phyloP scores from a whole-genome alignment of 176 grass and related monocot species.

The Aegilops bicornis region DNA sequence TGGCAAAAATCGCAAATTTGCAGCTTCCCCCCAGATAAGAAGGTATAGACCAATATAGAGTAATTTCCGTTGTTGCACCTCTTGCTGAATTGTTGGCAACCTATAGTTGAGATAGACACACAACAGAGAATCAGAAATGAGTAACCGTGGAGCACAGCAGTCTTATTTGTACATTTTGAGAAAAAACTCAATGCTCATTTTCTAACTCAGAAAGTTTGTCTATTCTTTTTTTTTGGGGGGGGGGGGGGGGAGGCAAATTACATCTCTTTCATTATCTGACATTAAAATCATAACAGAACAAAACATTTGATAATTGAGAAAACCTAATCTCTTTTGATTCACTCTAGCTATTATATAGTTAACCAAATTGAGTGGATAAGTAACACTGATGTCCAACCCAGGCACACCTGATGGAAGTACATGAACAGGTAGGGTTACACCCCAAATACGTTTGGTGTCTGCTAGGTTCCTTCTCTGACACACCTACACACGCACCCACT shows the following conservation, averaged over 20 bases:
- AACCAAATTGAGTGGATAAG: background rate
- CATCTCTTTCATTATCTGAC: background rate
- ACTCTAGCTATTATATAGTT: background rate
- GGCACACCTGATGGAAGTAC: background rate
- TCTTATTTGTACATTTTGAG: background rate
- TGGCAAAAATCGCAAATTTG: constrained; percentile 98
- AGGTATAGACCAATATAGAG: constrained; percentile 97
- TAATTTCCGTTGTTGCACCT: constrained; percentile 89
- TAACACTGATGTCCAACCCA: constrained; percentile 13
- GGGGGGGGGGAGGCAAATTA: no score
- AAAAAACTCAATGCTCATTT: background rate
- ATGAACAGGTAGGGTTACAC: background rate
- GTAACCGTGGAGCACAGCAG: background rate
- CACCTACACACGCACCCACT: background rate
- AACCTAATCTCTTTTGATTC: background rate
- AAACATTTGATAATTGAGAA: background rate
- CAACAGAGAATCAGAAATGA: constrained; percentile 18
- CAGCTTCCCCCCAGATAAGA: constrained; percentile 99
- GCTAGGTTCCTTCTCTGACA: constrained; percentile 1
- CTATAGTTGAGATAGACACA: constrained; percentile 42
- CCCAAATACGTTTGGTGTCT: background rate
- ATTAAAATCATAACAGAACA: background rate
- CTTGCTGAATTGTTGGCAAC: constrained; percentile 92
- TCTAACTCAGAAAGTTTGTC: background rate
- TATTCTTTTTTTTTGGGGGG: no score